Percentiles rank a stretch among this genome's conserved stretches.
phyloP scores from a whole-genome alignment of 164 flowering plant species.

The Liriodendron chinense region DNA sequence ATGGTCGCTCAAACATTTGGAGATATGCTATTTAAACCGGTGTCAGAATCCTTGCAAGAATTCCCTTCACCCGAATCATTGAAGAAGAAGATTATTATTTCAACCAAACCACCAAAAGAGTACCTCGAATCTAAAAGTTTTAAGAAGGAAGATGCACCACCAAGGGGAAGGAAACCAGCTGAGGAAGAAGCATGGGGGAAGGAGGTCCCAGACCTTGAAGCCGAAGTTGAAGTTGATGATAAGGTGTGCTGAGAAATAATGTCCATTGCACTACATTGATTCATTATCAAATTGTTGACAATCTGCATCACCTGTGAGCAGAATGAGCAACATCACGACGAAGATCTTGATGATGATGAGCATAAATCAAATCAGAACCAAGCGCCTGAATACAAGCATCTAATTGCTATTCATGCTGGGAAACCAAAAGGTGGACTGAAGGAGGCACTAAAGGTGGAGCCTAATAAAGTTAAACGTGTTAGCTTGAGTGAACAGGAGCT shows the following conservation, averaged over 20 bases:
- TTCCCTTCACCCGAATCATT: constrained; percentile 79
- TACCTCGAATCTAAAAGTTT: constrained; percentile 26
- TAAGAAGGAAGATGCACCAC: constrained; percentile 12
- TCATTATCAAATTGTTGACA: background rate
- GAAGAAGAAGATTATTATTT: constrained; percentile 59
- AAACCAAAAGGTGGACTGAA: constrained; percentile 53
- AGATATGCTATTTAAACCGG: constrained; percentile 57
- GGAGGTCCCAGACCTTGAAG: constrained; percentile 28
- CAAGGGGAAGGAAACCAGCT: constrained; percentile 25
- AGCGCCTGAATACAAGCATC: constrained; percentile 56
- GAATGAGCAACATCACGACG: constrained; percentile 36
- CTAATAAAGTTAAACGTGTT: constrained; percentile 61
- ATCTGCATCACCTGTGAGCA: background rate
- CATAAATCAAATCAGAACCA: constrained; percentile 6
- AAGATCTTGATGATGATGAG: constrained; percentile 32
- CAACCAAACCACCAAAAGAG: constrained; percentile 92
- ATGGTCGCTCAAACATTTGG: constrained; percentile 70
- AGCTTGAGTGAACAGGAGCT: constrained; percentile 83
- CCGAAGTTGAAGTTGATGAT: constrained; percentile 17
- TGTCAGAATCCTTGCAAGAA: constrained; percentile 37
- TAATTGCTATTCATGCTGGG: constrained; percentile 78
- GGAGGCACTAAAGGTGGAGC: constrained; percentile 32
- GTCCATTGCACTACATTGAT: background rate
- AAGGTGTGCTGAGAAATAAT: constrained; percentile 36
- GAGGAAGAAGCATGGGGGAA: constrained; percentile 42